phyloP scores from a whole-genome alignment of 2,329 filamentous ascomycete genomes.

The Trichoderma breve region DNA sequence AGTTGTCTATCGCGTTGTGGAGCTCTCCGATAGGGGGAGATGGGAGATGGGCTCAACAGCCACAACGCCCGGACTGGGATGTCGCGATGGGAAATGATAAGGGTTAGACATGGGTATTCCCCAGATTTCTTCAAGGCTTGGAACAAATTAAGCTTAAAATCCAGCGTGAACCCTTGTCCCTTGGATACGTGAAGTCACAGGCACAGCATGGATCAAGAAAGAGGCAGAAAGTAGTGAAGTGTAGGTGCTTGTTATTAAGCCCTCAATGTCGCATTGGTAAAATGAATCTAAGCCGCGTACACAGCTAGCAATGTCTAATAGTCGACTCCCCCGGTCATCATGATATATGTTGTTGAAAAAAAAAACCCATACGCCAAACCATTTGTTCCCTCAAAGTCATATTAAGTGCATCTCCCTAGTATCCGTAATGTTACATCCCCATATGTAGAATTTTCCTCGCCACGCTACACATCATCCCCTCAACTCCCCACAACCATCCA shows the following conservation, averaged over 20 bases:
- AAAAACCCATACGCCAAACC: slow-evolving; percentile 4
- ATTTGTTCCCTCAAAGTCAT: background rate
- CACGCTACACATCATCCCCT: background rate
- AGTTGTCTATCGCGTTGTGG: background rate
- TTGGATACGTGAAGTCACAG: background rate
- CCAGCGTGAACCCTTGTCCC: background rate
- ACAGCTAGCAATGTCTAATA: background rate
- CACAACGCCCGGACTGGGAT: background rate
- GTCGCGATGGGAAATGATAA: background rate
- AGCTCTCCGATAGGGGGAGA: background rate
- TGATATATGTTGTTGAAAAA: background rate
- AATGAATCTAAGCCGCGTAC: background rate
- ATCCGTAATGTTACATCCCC: slow-evolving; percentile 2
- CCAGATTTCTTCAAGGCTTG: background rate
- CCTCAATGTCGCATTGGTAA: background rate
- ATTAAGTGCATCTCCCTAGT: slow-evolving; percentile 1
- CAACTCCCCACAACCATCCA: background rate
- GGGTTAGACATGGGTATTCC: background rate
- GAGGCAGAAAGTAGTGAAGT: background rate
- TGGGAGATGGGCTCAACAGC: background rate
- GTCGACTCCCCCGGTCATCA: background rate
- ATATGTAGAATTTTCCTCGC: background rate
- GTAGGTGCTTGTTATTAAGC: background rate
- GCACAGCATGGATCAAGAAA: background rate
- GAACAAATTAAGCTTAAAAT: background rate